Base-by-base conservation (phyloP, 192 early-diverging fungal genomes). In the Fimicolochytrium jonesii region DNA sequence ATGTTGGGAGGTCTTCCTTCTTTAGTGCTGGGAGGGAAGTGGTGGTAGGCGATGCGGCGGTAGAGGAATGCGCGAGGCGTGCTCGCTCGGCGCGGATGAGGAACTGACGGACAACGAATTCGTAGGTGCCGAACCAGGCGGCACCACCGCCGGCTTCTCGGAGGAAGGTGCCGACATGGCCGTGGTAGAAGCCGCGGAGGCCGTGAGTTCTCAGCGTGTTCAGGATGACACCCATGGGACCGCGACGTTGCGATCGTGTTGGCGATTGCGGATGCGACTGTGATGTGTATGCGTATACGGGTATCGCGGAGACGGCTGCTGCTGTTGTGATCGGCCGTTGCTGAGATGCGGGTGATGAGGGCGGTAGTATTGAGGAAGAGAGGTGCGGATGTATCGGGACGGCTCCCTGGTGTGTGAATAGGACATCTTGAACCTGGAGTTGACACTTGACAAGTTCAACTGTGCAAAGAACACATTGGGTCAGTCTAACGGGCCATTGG, bases 61-160 rank as follows among this genome's bases (percentile, higher is more conserved):
- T 6, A 29, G 48, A 11, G 23, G 15, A 4, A 29, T 20, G 5
- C 15, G 48, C 6, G 11, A 10, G 46, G 6, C 23, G 46, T 7
- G 46, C 46, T 22, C 22, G 31, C 43, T 46, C 22, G 7, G 69
- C 69, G 37, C 55, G 59, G 5, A 48, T 43, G 56, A 88, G 61
- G 75, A 88, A 75, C 32, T 64, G 39, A 17, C 69, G 69, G 52
- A 86, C 83, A 2, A 87, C 78, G 33, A 85, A 66, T 72, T 99
- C 96, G 59, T 99, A 99, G 0, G 87, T 80, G 59, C 96, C 95
- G 63, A 99, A 99, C 96, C 96, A 99, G 25, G 87, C 89, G 10
- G 86, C 93, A 23, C 93, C 90, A n/a, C 95, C 96, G 31, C 87
- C 81, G 1, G 86, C 81, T 70, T 99, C 96, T 25, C 95, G 85